These are phyloP conservation scores for Diaporthe citri DNA, from an alignment of 2,329 filamentous ascomycete genomes.

Conservation along the genomic window DNA sequence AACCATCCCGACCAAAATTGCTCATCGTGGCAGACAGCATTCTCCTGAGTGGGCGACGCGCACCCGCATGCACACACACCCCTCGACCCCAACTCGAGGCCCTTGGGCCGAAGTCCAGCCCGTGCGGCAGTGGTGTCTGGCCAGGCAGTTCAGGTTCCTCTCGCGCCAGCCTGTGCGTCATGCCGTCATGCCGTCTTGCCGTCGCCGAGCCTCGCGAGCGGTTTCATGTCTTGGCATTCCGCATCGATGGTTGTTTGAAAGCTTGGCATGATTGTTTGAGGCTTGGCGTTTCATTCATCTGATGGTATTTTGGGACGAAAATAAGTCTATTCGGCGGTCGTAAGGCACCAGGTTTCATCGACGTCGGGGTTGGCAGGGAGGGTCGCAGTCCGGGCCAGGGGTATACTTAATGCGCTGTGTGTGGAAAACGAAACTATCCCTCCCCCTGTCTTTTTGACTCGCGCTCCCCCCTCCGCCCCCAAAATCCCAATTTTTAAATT, in stretches of 20 bases:
- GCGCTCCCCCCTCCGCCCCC: no score
- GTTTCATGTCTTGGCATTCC: conserved; percentile 9
- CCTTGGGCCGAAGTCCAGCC: background rate
- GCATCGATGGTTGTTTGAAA: background rate
- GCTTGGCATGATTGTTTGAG: conserved; percentile 24
- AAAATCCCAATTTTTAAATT: no score
- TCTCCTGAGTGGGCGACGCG: background rate
- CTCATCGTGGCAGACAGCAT: background rate
- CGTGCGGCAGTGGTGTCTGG: background rate
- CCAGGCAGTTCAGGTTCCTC: background rate
- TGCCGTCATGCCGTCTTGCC: no score
- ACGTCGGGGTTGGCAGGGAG: background rate
- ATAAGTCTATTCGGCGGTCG: background rate
- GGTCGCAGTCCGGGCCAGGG: background rate
- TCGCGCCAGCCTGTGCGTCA: background rate
- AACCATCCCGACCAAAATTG: background rate
- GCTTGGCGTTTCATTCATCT: conserved; percentile 22
- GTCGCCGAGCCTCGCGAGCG: background rate
- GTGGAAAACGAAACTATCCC: no score
- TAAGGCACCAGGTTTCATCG: conserved; percentile 2
- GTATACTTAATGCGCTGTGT: no score
- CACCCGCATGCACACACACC: background rate
- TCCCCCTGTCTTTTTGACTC: no score
- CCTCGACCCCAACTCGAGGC: background rate
- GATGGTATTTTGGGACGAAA: background rate